Evolutionary conservation across 2,329 filamentous ascomycete species (phyloP).

Genomic region (Colletotrichum orbiculare): DNA sequence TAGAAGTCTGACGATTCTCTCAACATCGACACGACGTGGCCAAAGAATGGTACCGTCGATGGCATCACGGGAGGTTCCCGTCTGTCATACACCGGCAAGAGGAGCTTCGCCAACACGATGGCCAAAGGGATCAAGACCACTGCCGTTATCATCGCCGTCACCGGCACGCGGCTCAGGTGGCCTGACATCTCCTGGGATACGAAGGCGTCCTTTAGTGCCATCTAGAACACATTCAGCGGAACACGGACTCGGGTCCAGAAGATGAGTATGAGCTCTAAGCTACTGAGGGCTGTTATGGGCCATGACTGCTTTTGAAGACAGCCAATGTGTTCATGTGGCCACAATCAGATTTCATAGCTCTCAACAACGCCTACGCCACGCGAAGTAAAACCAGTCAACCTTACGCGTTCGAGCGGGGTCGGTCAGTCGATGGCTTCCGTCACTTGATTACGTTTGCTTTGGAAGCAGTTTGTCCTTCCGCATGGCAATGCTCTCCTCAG

Average conservation of each 20-base stretch:
- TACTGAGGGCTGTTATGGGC: background rate
- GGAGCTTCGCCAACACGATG: conserved; percentile 16
- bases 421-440: no score
- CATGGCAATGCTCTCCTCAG: no score
- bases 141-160: background rate
- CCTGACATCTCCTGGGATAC: background rate
- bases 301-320: no score
- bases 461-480: no score
- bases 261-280: background rate
- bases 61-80: conserved; percentile 56
- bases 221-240: background rate
- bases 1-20: conserved; percentile 50
- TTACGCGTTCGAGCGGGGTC: no score
- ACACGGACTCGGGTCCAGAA: no score
- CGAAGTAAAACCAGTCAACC: no score
- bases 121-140: conserved; percentile 9
- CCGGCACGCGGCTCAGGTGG: background rate
- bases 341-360: no score
- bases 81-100: conserved; percentile 40
- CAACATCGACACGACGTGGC: conserved; percentile 58
- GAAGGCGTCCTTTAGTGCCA: background rate
- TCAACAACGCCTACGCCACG: no score
- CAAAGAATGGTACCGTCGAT: conserved; percentile 54
- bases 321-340: no score
- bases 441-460: no score